Evolutionary conservation across 2,329 filamentous ascomycete genomes (phyloP), one percentile per base, ranked within the genome.

Genomic region (Blastomyces emzantsi): DNA sequence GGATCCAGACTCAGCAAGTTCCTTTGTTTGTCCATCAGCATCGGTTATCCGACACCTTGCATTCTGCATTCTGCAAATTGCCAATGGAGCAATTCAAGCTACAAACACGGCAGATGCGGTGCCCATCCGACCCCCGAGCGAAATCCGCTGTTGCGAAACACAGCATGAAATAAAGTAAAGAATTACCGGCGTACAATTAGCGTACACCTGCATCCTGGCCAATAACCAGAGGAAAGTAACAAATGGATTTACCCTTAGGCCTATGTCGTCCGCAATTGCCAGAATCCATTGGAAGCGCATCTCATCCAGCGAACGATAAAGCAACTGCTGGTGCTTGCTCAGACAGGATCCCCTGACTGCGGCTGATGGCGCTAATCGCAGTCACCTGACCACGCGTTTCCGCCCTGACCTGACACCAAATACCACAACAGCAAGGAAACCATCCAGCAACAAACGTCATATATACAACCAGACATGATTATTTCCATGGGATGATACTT

Each of bases 331-430:
- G n/a, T 13, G 6, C 11, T 51, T 5, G 47, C 47, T 25, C 9
- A 47, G 7, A 9, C 9, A 28, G 13, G 3, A 28, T 17, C 30
- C 19, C 28, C 13, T 15, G 28, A 36, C 6, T 36, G 33, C 9
- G 33, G 33, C 33, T 36, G 33, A 36, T 36, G 19, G 52, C 17
- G 30, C 52, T 4, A n/a, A 56, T 33, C 4, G 3, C 30, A 9
- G 52, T 56, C 52, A 56, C 52, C 6, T 56, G 52, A 56, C 19
- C 30, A 56, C 52, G 52, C 52, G 52, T 56, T 56, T 22, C 3
- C 1, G 4, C 47, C 2, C n/a, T 13, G 45, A 49, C 2, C n/a
- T 13, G 45, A 49, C n/a, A 6, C 45, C 19, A 49, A 47, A 47
- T n/a, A 5, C 15, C 1, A 47, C 19, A 19, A 45, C 15, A 5